Conservation (phyloP, 2,329 filamentous ascomycete genomes). For the Paramyrothecium sp. region DNA sequence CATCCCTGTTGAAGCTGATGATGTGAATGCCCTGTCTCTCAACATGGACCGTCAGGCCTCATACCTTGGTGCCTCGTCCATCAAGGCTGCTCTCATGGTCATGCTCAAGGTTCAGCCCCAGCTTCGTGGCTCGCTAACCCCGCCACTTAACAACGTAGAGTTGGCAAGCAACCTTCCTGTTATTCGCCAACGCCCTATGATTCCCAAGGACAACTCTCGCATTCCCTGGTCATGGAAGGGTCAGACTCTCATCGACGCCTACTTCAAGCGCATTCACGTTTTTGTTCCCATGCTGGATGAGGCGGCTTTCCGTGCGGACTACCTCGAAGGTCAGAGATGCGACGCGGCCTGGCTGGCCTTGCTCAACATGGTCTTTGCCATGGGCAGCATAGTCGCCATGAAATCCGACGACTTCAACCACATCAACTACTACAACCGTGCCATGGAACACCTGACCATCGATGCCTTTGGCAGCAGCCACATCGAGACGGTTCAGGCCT, state of each 20-base stretch:
- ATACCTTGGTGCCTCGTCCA: conserved; percentile 72
- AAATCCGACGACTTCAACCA: conserved; percentile 66
- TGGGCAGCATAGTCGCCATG: conserved; percentile 69
- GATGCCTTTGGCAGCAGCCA: conserved; percentile 59
- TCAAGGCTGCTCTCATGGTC: conserved; percentile 71
- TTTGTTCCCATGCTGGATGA: conserved; percentile 75
- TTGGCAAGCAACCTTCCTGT: conserved; percentile 44
- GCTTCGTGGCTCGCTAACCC: conserved; percentile 42
- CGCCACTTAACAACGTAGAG: conserved; percentile 45
- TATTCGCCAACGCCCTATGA: conserved; percentile 39
- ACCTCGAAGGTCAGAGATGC: conserved; percentile 42
- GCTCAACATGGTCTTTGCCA: conserved; percentile 73
- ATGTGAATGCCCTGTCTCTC: conserved; percentile 55
- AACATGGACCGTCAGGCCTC: conserved; percentile 58
- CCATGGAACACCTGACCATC: conserved; percentile 64
- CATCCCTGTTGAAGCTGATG: conserved; percentile 56
- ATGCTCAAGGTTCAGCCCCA: conserved; percentile 59
- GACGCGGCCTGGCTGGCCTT: conserved; percentile 71
- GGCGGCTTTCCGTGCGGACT: conserved; percentile 51
- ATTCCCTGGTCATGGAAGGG: conserved; percentile 63
- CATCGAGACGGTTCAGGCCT: conserved; percentile 67
- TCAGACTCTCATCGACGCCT: conserved; percentile 70
- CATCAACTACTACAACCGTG: conserved; percentile 66
- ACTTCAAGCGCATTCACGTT: conserved; percentile 71
- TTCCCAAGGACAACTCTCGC: conserved; percentile 45